Conservation (phyloP, 2,329 filamentous ascomycete genomes). For the Alternaria infectoria region DNA sequence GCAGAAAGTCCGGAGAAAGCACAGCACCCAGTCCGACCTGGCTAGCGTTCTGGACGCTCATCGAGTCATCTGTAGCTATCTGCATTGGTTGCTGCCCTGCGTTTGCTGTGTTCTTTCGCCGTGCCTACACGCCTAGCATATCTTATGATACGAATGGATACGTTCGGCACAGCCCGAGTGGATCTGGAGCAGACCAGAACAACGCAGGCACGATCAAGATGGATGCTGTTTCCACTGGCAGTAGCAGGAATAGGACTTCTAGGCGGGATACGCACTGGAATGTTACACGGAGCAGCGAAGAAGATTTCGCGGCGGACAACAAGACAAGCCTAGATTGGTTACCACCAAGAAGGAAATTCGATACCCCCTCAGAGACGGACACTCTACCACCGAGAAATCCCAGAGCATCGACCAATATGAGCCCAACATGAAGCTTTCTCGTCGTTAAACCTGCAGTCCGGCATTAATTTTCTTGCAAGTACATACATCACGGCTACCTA, state of each 20-base stretch:
- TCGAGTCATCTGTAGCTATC: conserved; percentile 42
- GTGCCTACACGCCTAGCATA: conserved; percentile 6
- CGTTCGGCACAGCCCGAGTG: conserved; percentile 12
- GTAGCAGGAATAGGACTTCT: not conserved
- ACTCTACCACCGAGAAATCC: not conserved
- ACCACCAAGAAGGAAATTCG: not conserved
- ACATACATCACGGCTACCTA: not conserved
- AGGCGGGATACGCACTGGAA: conserved; percentile 9
- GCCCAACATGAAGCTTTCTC: not conserved
- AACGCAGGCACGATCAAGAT: not conserved
- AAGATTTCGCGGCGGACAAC: conserved; percentile 12
- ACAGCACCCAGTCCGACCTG: conserved; percentile 36
- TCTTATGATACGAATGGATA: conserved; percentile 20
- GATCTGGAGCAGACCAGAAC: not conserved
- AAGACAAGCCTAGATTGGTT: conserved; percentile 3
- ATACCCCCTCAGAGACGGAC: too few relatives aligned
- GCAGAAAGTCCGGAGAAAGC: conserved; percentile 19
- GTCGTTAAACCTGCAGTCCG: not conserved
- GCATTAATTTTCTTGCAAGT: too few relatives aligned
- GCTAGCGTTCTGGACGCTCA: conserved; percentile 45
- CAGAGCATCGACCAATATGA: not conserved
- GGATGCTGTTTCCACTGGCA: not conserved
- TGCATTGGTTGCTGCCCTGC: conserved; percentile 33
- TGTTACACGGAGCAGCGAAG: conserved; percentile 19
- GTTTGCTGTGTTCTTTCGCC: conserved; percentile 25